These are phyloP conservation scores for Bipolaris sorokiniana DNA, from an alignment of 2,329 filamentous ascomycete genomes.

Conservation along the genomic window DNA sequence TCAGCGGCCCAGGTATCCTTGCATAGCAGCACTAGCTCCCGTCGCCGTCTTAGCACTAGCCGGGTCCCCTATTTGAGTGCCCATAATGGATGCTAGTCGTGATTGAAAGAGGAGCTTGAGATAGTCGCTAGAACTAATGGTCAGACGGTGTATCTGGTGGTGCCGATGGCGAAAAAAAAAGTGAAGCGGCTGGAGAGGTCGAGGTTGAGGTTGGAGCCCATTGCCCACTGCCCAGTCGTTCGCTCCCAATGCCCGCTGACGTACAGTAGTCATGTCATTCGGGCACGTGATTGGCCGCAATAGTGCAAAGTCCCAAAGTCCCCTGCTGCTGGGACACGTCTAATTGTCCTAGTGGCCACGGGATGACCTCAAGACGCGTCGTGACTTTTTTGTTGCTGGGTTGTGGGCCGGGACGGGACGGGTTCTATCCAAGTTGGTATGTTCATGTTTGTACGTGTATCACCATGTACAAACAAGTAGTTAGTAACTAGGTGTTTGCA, in stretches of 20 bases:
- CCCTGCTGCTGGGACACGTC: slow-evolving; percentile 2
- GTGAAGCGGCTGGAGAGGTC: background rate
- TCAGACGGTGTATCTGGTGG: background rate
- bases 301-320: background rate
- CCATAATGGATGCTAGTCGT: slow-evolving; percentile 4
- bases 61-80: slow-evolving; percentile 18
- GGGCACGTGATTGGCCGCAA: slow-evolving; percentile 13
- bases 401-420: too few relatives aligned
- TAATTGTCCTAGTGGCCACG: background rate
- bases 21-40: slow-evolving; percentile 20
- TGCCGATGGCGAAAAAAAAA: background rate
- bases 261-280: slow-evolving; percentile 12
- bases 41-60: slow-evolving; percentile 18
- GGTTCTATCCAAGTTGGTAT: too few relatives aligned
- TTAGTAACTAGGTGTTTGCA: too few relatives aligned
- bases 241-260: slow-evolving; percentile 1
- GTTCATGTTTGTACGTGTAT: too few relatives aligned
- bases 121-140: too few relatives aligned
- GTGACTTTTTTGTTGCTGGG: slow-evolving; percentile 3
- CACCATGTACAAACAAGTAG: too few relatives aligned
- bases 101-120: background rate
- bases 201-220: background rate
- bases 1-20: slow-evolving; percentile 2
- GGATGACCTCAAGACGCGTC: slow-evolving; percentile 21
- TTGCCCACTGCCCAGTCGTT: background rate